Base-by-base conservation (phyloP, 1,139 yeast species). In the Scheffersomyces quercinus region DNA sequence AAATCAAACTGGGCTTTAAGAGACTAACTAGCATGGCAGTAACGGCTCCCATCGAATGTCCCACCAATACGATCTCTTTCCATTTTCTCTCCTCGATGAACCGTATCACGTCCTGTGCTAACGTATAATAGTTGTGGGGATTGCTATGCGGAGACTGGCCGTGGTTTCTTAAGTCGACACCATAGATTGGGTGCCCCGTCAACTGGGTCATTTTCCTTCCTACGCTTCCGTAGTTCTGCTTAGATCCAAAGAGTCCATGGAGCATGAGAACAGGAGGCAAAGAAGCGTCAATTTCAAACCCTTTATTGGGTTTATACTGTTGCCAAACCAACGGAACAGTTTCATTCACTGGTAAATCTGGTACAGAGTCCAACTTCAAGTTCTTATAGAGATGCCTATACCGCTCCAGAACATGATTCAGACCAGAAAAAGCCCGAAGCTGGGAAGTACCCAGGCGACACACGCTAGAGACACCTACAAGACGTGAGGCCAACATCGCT, bases 21-120 rank as follows among this genome's bases (percentile, higher is more conserved):
- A 78, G 58, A 4, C 73, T 65, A 3, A 72, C 67, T 42, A 74
- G 45, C 81, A 78, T 77, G 5, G 79, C 72, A 5, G 73, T 72
- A 47, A 78, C 78, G 6, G 81, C 82, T 0, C 83, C 83, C 71
- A 79, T 68, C 24, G 79, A 75, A 52, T 78, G 81, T 0, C 83
- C 83, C 8, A 73, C 68, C 24, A 77, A 43, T 6, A 54, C 44
- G 11, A 65, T 67, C 29, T 59, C 52, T 4, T 49, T 42, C 54
- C 66, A 59, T 1, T 54, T 44, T 12, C 63, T 59, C 20, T 55
- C 53, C 13, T 58, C 49, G 11, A 76, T 47, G 42, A 70, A 69
- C 29, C 55, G 50, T 12, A 65, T 56, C 12, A 79, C 65, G 52
- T 81, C 85, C 3, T 57, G 53, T 1, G 77, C 71, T 67, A 79